Conservation (phyloP, 495 filamentous ascomycete genomes). For the Penicillium canariense region DNA sequence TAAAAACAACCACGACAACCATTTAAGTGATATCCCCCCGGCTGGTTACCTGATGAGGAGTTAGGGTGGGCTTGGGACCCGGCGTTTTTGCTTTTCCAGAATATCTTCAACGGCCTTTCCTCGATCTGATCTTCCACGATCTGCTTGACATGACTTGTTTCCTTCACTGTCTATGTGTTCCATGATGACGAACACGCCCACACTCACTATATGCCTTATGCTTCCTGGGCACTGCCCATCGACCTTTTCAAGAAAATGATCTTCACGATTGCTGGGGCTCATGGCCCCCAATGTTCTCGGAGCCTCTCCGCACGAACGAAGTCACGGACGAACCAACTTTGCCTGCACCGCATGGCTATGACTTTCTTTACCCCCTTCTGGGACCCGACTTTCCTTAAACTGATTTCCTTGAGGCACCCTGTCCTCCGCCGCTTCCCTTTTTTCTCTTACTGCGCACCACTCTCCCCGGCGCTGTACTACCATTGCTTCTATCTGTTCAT, state of each 20-base stretch:
- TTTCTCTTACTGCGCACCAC: not conserved
- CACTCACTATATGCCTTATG: constrained; percentile 12
- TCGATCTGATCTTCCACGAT: constrained; percentile 14
- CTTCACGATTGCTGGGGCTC: constrained; percentile 13
- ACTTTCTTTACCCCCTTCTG: not conserved
- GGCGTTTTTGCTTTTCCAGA: constrained; percentile 10
- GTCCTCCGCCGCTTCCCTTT: not conserved
- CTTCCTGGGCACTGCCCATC: not conserved
- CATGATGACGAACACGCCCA: constrained; percentile 17
- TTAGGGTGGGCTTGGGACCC: constrained; percentile 5
- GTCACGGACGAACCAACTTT: not conserved
- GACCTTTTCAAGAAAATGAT: constrained; percentile 7
- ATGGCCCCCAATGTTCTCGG: not conserved
- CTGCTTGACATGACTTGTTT: constrained; percentile 2
- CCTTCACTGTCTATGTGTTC: constrained; percentile 12
- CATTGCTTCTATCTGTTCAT: not conserved
- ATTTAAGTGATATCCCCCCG: constrained; percentile 15
- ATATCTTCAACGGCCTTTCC: constrained; percentile 8
- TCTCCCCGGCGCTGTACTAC: constrained; percentile 1
- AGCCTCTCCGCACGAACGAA: not conserved
- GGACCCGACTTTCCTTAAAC: constrained; percentile 13
- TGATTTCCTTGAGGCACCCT: not conserved
- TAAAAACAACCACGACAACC: constrained; percentile 21
- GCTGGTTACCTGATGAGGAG: not conserved
- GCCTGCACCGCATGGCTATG: not conserved